Evolutionary conservation across 768 basidiomycete genomes (phyloP).

Genomic region (Suillus clintonianus): DNA sequence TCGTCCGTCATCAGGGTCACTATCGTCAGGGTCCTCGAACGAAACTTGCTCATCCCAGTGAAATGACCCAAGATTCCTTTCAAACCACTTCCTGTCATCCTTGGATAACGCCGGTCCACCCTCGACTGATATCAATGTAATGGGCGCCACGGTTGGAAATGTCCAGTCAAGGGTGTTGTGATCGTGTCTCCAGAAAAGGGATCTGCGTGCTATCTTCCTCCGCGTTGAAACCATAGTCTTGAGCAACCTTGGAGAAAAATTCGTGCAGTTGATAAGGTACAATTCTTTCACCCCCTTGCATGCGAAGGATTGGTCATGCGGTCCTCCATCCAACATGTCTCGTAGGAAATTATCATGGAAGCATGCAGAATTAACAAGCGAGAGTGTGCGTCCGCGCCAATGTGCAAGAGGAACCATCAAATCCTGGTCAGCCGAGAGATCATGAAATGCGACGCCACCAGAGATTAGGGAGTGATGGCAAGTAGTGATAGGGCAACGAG

Average conservation of each 20-base stretch:
- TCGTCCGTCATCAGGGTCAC: not conserved
- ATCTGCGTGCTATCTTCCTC: not conserved
- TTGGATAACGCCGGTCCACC: constrained; percentile 1
- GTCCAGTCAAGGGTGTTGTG: not conserved
- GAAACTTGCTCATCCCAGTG: constrained; percentile 3
- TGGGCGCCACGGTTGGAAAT: constrained; percentile 5
- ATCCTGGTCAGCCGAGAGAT: not conserved
- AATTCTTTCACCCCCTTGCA: constrained; percentile 1
- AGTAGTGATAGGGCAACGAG: not conserved
- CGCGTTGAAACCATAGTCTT: not conserved
- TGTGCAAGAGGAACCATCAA: constrained; percentile 1
- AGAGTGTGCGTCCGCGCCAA: constrained; percentile 1
- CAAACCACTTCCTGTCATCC: constrained; percentile 4
- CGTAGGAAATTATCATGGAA: constrained; percentile 5
- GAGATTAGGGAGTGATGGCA: constrained; percentile 1
- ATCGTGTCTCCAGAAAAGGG: not conserved
- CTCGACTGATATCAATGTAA: constrained; percentile 3
- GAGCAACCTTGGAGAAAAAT: not conserved
- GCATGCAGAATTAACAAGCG: not conserved
- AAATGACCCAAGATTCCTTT: constrained; percentile 1
- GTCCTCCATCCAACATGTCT: constrained; percentile 1
- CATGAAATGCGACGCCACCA: not conserved
- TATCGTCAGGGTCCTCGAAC: not conserved
- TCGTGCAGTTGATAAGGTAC: not conserved
- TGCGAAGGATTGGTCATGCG: not conserved